Conservation (phyloP, 768 basidiomycete species). For the Podaxis rugospora region DNA sequence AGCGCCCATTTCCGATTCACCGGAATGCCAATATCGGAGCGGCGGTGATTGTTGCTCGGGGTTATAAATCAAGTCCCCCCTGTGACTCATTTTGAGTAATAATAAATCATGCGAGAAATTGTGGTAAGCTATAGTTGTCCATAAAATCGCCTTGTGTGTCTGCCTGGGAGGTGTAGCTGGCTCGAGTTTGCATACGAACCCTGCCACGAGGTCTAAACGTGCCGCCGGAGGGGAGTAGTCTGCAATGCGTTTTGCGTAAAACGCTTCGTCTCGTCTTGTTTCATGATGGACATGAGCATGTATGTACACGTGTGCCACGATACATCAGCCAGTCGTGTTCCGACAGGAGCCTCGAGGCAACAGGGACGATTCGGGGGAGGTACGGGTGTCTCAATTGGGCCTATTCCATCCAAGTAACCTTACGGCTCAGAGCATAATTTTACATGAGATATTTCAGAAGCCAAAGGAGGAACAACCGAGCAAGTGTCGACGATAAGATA, state of each 20-base stretch:
- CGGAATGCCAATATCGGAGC: background rate
- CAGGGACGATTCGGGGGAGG: background rate
- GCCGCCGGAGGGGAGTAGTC: background rate
- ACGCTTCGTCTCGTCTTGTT: background rate
- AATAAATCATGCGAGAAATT: background rate
- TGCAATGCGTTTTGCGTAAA: background rate
- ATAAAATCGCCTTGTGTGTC: too few relatives aligned
- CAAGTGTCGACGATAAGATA: too few relatives aligned
- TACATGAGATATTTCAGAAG: too few relatives aligned
- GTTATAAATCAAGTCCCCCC: background rate
- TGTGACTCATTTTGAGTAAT: background rate
- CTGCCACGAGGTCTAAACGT: background rate
- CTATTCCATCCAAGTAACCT: too few relatives aligned
- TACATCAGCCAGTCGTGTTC: background rate
- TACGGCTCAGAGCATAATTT: too few relatives aligned
- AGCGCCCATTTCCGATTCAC: background rate
- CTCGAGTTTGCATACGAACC: background rate
- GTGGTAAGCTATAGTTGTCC: too few relatives aligned
- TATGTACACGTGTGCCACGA: background rate
- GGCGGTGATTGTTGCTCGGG: background rate
- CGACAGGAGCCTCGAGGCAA: background rate
- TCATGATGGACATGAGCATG: background rate
- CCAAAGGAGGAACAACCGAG: too few relatives aligned
- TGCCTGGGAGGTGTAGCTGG: too few relatives aligned
- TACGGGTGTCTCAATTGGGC: background rate